phyloP scores from a whole-genome alignment of 306 rosid genomes.

The Styphnolobium japonicum region DNA sequence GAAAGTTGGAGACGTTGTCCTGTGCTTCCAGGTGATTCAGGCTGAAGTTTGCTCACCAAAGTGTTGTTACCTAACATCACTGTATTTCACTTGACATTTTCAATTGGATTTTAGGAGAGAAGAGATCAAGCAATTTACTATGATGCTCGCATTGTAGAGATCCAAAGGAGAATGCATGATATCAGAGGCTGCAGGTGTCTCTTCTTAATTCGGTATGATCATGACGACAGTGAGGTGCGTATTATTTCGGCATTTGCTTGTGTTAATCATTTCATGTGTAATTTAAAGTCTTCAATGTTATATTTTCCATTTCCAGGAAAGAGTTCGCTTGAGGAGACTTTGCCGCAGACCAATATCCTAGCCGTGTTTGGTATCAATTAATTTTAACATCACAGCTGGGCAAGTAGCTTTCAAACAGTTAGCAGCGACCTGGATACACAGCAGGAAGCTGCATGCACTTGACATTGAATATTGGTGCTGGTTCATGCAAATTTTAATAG shows the following conservation, averaged over 20 bases:
- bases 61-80: neutral
- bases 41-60: neutral
- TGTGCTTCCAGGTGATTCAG: conserved; percentile 83
- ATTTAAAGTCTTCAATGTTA: neutral
- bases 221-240: conserved; percentile 72
- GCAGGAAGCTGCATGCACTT: neutral
- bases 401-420: neutral
- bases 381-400: neutral
- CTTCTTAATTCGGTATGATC: conserved; percentile 72
- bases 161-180: conserved; percentile 86
- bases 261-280: neutral
- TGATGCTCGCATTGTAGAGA: conserved; percentile 76
- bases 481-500: neutral
- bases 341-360: conserved; percentile 56
- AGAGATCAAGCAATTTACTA: conserved; percentile 82
- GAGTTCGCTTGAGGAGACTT: conserved; percentile 78
- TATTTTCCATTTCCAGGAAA: conserved; percentile 51
- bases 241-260: neutral
- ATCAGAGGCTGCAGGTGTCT: conserved; percentile 94
- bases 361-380: neutral
- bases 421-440: neutral
- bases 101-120: conserved; percentile 58
- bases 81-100: conserved; percentile 19
- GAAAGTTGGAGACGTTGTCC: conserved; percentile 70
- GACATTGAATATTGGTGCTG: neutral